A percentile compares a stretch with the other conserved stretches of the same genome.
Conservation (phyloP, 306 rosid species). For the Alnus glutinosa region DNA sequence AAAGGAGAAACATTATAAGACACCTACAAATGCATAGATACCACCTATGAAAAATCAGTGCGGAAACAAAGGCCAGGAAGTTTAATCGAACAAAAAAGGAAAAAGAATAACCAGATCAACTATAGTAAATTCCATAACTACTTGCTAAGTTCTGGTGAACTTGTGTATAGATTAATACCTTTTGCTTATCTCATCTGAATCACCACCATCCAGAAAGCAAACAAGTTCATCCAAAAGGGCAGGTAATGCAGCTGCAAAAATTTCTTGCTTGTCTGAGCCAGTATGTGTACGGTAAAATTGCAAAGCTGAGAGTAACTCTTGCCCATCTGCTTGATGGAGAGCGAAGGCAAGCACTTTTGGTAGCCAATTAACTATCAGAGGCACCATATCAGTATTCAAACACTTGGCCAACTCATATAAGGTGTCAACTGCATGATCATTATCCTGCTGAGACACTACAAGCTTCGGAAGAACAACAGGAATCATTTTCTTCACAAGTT, state of each 20-base stretch:
- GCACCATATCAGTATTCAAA: constrained; percentile 64
- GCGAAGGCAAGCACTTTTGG: constrained; percentile 97
- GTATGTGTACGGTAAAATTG: constrained; percentile 76
- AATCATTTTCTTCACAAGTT: constrained; percentile 73
- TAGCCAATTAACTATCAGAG: constrained; percentile 67
- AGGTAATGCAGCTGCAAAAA: constrained; percentile 85
- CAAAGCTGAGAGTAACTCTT: constrained; percentile 60
- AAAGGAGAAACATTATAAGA: background rate
- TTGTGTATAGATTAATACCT: constrained; percentile 47
- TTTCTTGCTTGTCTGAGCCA: constrained; percentile 74
- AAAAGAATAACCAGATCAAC: background rate
- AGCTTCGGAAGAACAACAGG: constrained; percentile 95
- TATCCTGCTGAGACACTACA: constrained; percentile 70
- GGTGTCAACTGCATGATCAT: constrained; percentile 68
- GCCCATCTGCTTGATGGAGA: constrained; percentile 71
- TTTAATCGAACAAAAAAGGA: background rate
- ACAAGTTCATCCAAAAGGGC: constrained; percentile 84
- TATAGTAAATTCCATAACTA: background rate
- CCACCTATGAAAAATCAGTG: constrained; percentile 10
- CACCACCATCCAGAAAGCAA: constrained; percentile 77
- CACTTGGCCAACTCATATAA: constrained; percentile 73
- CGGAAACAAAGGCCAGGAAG: constrained; percentile 20
- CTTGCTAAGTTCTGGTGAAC: background rate
- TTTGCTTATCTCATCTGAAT: constrained; percentile 67
- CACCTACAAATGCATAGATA: background rate